Conservation (phyloP, 1,139 yeast species). For the Yamadazyma jaroonii region DNA sequence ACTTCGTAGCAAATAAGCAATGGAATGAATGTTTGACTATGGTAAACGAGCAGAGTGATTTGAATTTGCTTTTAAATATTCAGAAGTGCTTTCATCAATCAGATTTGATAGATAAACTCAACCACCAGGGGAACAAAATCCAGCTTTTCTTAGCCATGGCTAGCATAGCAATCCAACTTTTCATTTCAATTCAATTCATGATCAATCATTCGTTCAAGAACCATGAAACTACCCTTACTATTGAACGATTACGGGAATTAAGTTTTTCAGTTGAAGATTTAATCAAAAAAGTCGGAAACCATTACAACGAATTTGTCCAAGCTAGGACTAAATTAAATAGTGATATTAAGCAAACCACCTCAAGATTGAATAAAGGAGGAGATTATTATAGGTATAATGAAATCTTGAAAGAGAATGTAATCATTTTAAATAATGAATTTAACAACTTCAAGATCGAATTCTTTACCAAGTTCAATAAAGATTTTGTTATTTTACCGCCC, state of each 20-base stretch:
- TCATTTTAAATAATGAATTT: slow-evolving; percentile 12
- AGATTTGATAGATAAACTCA: slow-evolving; percentile 14
- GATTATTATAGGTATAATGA: slow-evolving; percentile 16
- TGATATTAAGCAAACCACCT: slow-evolving; percentile 11
- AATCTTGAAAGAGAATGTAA: slow-evolving; percentile 8
- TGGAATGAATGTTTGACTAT: slow-evolving; percentile 11
- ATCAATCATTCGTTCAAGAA: slow-evolving; percentile 5
- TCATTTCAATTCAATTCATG: slow-evolving; percentile 14
- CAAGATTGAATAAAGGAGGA: slow-evolving; percentile 18
- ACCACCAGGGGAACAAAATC: slow-evolving; percentile 6
- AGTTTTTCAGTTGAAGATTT: not conserved
- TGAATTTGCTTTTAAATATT: slow-evolving; percentile 19
- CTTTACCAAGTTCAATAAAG: slow-evolving; percentile 10
- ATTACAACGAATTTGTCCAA: slow-evolving; percentile 4
- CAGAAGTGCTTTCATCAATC: slow-evolving; percentile 25
- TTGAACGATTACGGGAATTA: not conserved
- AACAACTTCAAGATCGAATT: slow-evolving; percentile 13
- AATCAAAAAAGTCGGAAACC: not conserved
- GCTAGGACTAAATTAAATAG: not conserved
- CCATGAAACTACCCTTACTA: slow-evolving; percentile 1
- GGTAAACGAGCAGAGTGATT: slow-evolving; percentile 14
- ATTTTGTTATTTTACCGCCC: slow-evolving; percentile 12
- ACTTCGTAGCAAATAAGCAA: slow-evolving; percentile 4
- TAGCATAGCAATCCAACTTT: slow-evolving; percentile 16
- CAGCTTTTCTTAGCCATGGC: slow-evolving; percentile 10